Percentiles rank a stretch among this genome's conserved stretches.
phyloP scores from a whole-genome alignment of 257 asterid species.

The Solanum medicagineum region DNA sequence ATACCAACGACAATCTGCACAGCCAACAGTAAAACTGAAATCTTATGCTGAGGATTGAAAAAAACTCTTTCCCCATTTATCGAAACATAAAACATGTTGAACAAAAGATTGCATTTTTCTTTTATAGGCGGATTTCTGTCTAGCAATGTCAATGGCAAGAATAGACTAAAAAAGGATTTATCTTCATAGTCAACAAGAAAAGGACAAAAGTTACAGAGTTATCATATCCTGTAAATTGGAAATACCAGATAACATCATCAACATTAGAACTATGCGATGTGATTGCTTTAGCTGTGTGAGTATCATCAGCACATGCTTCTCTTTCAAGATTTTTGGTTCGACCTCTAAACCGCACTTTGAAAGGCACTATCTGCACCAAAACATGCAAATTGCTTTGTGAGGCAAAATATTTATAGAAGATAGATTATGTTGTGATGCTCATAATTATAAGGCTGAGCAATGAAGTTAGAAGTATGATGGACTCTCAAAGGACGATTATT shows the following conservation, averaged over 20 bases:
- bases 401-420: not conserved
- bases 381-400: not conserved
- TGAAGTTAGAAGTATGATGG: not conserved
- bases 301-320: slow-evolving; percentile 17
- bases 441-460: not conserved
- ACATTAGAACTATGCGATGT: slow-evolving; percentile 23
- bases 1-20: not conserved
- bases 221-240: not conserved
- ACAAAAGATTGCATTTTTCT: not conserved
- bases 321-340: slow-evolving; percentile 21
- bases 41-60: not conserved
- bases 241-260: slow-evolving; percentile 52
- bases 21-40: not conserved
- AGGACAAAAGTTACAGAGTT: not conserved
- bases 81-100: not conserved
- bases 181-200: not conserved
- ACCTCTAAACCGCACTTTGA: slow-evolving; percentile 59
- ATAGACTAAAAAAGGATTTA: not conserved
- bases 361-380: slow-evolving; percentile 47
- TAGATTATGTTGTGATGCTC: not conserved
- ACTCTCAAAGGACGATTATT: not conserved
- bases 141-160: not conserved
- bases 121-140: not conserved
- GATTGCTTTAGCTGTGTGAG: slow-evolving; percentile 19
- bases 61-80: not conserved